Percentiles rank a stretch among this genome's conserved stretches.
Conservation (phyloP, 805 yeast species). For the Metschnikowia corniflorae region DNA sequence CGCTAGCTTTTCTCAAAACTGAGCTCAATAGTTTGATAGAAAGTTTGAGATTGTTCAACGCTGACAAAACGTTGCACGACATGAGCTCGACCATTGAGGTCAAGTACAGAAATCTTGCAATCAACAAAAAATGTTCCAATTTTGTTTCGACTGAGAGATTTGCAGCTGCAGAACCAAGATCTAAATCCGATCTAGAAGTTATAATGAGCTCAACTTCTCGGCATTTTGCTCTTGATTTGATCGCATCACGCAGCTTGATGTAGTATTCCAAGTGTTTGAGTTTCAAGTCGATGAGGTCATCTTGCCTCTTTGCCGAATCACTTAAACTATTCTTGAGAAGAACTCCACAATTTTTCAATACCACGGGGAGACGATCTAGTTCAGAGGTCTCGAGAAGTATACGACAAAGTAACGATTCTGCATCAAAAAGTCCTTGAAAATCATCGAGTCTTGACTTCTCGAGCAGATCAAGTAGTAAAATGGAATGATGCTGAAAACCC, state of each 20-base stretch:
- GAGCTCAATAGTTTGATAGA: constrained; percentile 53
- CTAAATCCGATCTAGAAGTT: constrained; percentile 27
- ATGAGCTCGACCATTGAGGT: constrained; percentile 23
- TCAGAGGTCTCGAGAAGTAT: constrained; percentile 6
- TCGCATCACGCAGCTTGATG: constrained; percentile 17
- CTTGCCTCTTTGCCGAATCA: not conserved
- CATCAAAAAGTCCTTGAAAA: not conserved
- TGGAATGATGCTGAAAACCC: constrained; percentile 8
- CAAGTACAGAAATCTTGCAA: constrained; percentile 36
- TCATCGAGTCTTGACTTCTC: not conserved
- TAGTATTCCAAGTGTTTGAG: constrained; percentile 30
- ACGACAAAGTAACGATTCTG: constrained; percentile 6
- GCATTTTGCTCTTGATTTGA: constrained; percentile 23
- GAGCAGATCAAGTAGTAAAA: constrained; percentile 1
- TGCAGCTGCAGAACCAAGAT: constrained; percentile 14
- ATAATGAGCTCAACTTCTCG: constrained; percentile 22
- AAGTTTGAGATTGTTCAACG: constrained; percentile 42
- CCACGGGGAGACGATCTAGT: constrained; percentile 12
- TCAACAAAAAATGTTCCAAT: constrained; percentile 25
- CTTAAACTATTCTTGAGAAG: constrained; percentile 5
- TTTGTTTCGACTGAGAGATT: constrained; percentile 17
- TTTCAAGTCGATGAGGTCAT: constrained; percentile 13
- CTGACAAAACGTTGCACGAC: constrained; percentile 21
- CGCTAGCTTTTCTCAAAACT: constrained; percentile 41
- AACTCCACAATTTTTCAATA: constrained; percentile 15